Percentiles rank a stretch among this genome's conserved stretches.
Conservation (phyloP, 495 filamentous ascomycete species). For the Corynascus novoguineensis region DNA sequence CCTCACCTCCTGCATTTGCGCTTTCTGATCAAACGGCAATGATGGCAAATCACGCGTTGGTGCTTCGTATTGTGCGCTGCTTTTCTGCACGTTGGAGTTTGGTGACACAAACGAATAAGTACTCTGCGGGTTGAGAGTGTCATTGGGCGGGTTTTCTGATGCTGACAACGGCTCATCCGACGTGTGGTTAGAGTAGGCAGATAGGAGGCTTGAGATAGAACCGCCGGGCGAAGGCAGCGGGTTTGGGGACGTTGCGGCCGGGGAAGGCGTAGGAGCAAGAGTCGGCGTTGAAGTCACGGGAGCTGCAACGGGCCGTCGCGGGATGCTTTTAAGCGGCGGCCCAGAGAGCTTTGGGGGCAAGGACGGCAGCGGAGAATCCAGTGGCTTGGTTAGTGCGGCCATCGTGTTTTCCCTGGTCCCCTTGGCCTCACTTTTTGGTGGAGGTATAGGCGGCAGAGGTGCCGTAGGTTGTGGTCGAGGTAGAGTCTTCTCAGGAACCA, state of each 20-base stretch:
- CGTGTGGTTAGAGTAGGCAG: conserved; percentile 41
- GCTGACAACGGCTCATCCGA: conserved; percentile 34
- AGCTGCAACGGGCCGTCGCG: conserved; percentile 28
- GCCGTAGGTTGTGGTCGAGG: conserved; percentile 5
- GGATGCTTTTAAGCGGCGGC: conserved; percentile 24
- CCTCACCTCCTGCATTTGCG: conserved; percentile 15
- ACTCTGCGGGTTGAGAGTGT: conserved; percentile 31
- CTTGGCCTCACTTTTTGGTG: conserved; percentile 18
- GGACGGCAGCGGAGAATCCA: conserved; percentile 29
- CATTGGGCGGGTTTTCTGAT: conserved; percentile 27
- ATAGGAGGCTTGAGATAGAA: conserved; percentile 44
- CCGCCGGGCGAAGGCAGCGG: conserved; percentile 25
- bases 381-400: conserved; percentile 17
- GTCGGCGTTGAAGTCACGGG: conserved; percentile 10
- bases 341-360: conserved; percentile 17
- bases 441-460: conserved; percentile 20
- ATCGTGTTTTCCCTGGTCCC: conserved; percentile 12
- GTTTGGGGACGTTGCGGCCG: conserved; percentile 9
- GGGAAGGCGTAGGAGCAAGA: conserved; percentile 1
- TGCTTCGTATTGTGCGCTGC: conserved; percentile 4
- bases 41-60: conserved; percentile 7
- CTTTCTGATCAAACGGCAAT: conserved; percentile 24
- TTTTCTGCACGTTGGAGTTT: conserved; percentile 6
- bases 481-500: conserved; percentile 16
- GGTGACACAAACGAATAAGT: conserved; percentile 34